Conservation (phyloP, 352 stramenopile genomes). For the Globisporangium perplexum region DNA sequence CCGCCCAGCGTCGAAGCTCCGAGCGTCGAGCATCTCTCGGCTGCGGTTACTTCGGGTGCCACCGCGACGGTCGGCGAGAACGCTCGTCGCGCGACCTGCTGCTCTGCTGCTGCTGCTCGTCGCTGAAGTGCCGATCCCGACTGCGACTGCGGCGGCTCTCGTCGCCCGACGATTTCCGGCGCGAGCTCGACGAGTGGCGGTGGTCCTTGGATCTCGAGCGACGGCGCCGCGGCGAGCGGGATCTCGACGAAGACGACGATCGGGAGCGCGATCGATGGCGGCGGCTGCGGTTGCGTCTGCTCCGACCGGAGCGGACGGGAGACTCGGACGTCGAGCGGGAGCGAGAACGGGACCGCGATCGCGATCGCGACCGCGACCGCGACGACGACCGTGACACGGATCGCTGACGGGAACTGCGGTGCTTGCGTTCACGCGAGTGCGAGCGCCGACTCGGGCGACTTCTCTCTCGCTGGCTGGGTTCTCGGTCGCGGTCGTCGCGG, state of each 20-base stretch:
- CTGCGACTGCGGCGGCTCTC: slow-evolving; percentile 2
- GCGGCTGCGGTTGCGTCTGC: slow-evolving; percentile 16
- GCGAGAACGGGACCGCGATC: slow-evolving; percentile 7
- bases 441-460: slow-evolving; percentile 9
- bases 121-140: not conserved
- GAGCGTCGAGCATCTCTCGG: not conserved
- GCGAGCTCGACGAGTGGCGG: not conserved
- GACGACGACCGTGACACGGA: slow-evolving; percentile 23
- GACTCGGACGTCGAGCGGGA: slow-evolving; percentile 6
- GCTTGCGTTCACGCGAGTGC: slow-evolving; percentile 13
- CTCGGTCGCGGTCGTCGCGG: not conserved
- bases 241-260: slow-evolving; percentile 31
- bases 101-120: not conserved
- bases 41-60: slow-evolving; percentile 7
- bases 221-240: slow-evolving; percentile 19
- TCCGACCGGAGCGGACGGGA: slow-evolving; percentile 19
- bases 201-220: slow-evolving; percentile 8
- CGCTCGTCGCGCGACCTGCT: slow-evolving; percentile 3
- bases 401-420: slow-evolving; percentile 11
- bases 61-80: slow-evolving; percentile 8
- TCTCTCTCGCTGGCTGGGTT: not conserved
- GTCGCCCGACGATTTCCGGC: not conserved
- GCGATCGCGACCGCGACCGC: slow-evolving; percentile 31
- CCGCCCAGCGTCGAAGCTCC: not conserved
- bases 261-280: slow-evolving; percentile 22